Evolutionary conservation across 2,329 filamentous ascomycete genomes (phyloP), one percentile per base, ranked within the genome.

Genomic region (Cordyceps javanica): DNA sequence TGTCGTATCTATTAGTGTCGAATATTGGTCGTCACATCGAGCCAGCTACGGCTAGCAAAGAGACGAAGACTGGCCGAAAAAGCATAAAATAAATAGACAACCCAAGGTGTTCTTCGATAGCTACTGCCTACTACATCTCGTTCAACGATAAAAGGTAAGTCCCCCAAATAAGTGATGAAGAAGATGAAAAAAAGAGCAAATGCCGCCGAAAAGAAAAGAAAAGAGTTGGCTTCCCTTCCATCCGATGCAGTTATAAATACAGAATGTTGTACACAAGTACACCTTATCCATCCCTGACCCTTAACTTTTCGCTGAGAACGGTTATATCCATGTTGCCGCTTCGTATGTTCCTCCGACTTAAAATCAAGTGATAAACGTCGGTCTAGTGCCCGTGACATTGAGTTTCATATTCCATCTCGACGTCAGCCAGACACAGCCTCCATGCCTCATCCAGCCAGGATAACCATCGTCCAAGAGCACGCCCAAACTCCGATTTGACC

Each of bases 161-260:
- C 21, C n/a, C 16, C 52, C 28, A 28, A 46, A 21, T 44, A 34
- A 45, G 19, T 32, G 44, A 53, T 53, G 16, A 54, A 23, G 4
- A 45, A 54, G 8, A 14, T 2, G 13, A 32, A 41, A 10, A 25
- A 46, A 26, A 25, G 14, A 53, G 53, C 19, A 34, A 56, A 56
- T 49, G 25, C 53, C 16, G 45, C 53, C 53, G 42, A 30, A 56
- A 41, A n/a, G 30, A 56, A n/a, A n/a, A n/a, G n/a, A n/a, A n/a
- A n/a, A n/a, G n/a, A 28, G 25, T 30, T 14, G 28, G 42, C 41
- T 48, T 16, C 32, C 44, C n/a, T 48, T 34, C 44, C 53, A 30
- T 34, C 53, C 32, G n/a, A 56, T 56, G 53, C 53, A 23, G 19
- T 41, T 39, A 56, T 48, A 56, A 56, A 54, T 56, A 56, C 53